Conservation (phyloP, 139 green algal species). For the Nannochloris sp. region DNA sequence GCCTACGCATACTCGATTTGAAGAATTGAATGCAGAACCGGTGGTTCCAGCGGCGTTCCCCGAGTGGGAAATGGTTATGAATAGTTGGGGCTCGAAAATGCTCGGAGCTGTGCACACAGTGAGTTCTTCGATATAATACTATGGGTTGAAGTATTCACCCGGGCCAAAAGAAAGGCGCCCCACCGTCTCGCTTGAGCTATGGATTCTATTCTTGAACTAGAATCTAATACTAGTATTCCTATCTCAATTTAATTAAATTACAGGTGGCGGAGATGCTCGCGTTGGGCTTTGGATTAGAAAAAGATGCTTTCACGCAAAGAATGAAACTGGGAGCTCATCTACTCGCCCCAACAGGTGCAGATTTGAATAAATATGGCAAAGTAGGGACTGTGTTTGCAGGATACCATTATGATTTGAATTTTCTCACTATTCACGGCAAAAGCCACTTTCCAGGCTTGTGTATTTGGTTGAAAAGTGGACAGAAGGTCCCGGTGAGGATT, state of each 20-base stretch:
- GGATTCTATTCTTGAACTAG: no score
- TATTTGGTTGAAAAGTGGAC: conserved; percentile 74
- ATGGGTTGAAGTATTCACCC: no score
- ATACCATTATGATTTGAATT: conserved; percentile 92
- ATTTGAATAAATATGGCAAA: conserved; percentile 15
- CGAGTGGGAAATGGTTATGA: conserved; percentile 70
- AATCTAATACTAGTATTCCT: no score
- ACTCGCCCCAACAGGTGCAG: conserved; percentile 74
- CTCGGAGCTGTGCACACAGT: conserved; percentile 36
- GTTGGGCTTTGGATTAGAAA: conserved; percentile 60
- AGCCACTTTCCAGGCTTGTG: conserved; percentile 60
- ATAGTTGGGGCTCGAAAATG: conserved; percentile 75
- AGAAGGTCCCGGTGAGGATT: conserved; percentile 56
- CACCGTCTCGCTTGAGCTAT: no score
- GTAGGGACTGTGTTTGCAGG: conserved; percentile 65
- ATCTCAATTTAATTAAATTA: no score
- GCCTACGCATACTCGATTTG: conserved; percentile 47
- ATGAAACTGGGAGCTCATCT: conserved; percentile 83
- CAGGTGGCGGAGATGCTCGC: conserved; percentile 51
- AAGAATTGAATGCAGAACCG: conserved; percentile 80
- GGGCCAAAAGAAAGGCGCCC: no score
- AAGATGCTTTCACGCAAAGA: conserved; percentile 49
- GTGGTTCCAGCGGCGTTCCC: conserved; percentile 66
- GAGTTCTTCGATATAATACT: no score
- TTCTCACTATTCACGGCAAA: conserved; percentile 87